Base-by-base conservation (phyloP, 2,329 filamentous ascomycete genomes). In the Waltergamsia citrina region DNA sequence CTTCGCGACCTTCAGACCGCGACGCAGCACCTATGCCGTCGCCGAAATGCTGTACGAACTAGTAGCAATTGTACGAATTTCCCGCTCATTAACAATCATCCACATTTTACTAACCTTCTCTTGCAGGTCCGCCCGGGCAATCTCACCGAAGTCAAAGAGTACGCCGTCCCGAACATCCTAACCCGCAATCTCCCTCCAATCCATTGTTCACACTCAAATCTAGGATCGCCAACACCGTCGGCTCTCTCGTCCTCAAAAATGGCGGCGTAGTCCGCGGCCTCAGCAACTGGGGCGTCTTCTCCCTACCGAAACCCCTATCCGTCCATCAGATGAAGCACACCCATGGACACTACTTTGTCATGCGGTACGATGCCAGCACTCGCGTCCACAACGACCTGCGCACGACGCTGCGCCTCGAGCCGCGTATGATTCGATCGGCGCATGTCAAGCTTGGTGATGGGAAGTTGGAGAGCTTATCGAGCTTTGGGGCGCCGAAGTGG, bases 81-180 rank as follows among this genome's bases (percentile, higher is more conserved):
- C 16, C 19, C 6, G 12, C 24, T 14, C 23, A 4, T 23, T 11
- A 16, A 15, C 2, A 15, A 24, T 14, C 18, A 24, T 27, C 12
- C 25, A n/a, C 8, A 12, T 24, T 17, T 20, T 20, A 16, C 11
- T 14, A 36, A 26, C 23, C 14, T 27, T n/a, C 12, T 26, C 22
- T 26, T 17, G 15, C n/a, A 96, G 92, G 87, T 94, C 66, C 90
- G 92, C 54, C 85, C 87, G 47, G 85, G 85, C 70, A 90, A 78
- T 63, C 66, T 95, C 55, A 67, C 71, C 55, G 90, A 96, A 71
- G 88, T 95, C 51, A 93, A 90, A 77, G 90, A 96, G 87, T 95
- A 78, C 47, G 73, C 66, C 46, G 27, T 26, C 31, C 29, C 35
- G 4, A 30, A 7, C 18, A 6, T 11, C 15, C 4, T 11, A 10